These are phyloP conservation scores for Metarhizium guizhouense DNA, from an alignment of 2,329 filamentous ascomycete genomes.

Conservation along the genomic window DNA sequence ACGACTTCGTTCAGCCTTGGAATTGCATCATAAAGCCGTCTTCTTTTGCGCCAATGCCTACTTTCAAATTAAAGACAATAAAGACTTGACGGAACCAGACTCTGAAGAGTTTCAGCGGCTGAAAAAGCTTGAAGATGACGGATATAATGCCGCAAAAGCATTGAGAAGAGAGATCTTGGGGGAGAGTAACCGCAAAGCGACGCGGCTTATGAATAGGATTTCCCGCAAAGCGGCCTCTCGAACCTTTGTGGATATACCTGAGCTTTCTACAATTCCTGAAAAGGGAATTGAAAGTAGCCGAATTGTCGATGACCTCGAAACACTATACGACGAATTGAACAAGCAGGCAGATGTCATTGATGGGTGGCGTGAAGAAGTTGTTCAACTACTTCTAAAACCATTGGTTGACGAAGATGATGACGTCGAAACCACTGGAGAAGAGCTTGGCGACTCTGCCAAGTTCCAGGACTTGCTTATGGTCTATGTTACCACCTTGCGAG, in stretches of 20 bases:
- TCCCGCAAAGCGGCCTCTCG: slow-evolving; percentile 40
- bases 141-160: slow-evolving; percentile 69
- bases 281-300: slow-evolving; percentile 65
- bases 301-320: slow-evolving; percentile 56
- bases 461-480: slow-evolving; percentile 83
- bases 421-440: slow-evolving; percentile 72
- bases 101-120: slow-evolving; percentile 58
- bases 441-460: slow-evolving; percentile 81
- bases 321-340: slow-evolving; percentile 58
- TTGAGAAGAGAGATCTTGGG: slow-evolving; percentile 73
- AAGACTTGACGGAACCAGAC: slow-evolving; percentile 52
- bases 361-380: slow-evolving; percentile 65
- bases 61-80: slow-evolving; percentile 72
- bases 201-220: slow-evolving; percentile 53
- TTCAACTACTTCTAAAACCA: slow-evolving; percentile 61
- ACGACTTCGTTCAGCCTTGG: slow-evolving; percentile 61
- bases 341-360: slow-evolving; percentile 62
- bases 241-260: slow-evolving; percentile 53
- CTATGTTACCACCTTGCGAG: slow-evolving; percentile 70
- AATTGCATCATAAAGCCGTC: slow-evolving; percentile 69
- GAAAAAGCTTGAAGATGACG: slow-evolving; percentile 60
- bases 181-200: slow-evolving; percentile 31
- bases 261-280: slow-evolving; percentile 38
- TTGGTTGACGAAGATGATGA: slow-evolving; percentile 75
- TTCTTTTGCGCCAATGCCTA: slow-evolving; percentile 82